A percentile compares a stretch with the other conserved stretches of the same genome.
Conservation (phyloP, 352 stramenopile species). For the Phytophthora pluvialis region DNA sequence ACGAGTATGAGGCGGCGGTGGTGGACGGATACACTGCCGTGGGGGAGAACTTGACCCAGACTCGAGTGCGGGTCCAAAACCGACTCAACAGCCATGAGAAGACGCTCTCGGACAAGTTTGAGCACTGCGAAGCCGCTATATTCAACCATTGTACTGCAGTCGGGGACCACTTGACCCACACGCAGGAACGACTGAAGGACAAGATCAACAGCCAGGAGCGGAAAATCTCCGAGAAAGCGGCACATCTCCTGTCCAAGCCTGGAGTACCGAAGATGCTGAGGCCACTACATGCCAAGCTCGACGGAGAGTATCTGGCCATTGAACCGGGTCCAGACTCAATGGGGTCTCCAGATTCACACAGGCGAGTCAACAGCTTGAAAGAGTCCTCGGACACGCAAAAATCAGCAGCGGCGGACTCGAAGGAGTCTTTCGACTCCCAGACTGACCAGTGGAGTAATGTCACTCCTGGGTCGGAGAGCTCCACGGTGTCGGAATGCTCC, state of each 20-base stretch:
- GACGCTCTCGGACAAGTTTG: slow-evolving; percentile 19
- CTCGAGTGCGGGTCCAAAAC: slow-evolving; percentile 15
- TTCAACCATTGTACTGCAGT: neutral
- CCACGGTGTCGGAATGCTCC: slow-evolving; percentile 4
- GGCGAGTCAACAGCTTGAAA: neutral
- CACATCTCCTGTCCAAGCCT: slow-evolving; percentile 17
- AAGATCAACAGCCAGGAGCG: slow-evolving; percentile 24
- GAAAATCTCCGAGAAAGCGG: slow-evolving; percentile 20
- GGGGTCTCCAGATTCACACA: no score
- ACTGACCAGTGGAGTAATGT: slow-evolving; percentile 1
- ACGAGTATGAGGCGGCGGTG: slow-evolving; percentile 24
- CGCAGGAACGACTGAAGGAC: slow-evolving; percentile 10
- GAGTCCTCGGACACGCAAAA: neutral
- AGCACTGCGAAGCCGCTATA: slow-evolving; percentile 9
- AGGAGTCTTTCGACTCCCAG: slow-evolving; percentile 4
- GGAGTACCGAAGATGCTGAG: slow-evolving; percentile 23
- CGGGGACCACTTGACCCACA: slow-evolving; percentile 4
- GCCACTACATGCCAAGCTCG: slow-evolving; percentile 17
- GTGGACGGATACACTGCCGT: slow-evolving; percentile 22
- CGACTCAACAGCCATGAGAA: slow-evolving; percentile 21
- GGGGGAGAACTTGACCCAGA: slow-evolving; percentile 19
- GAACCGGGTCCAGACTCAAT: slow-evolving; percentile 4
- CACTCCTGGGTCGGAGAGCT: slow-evolving; percentile 19
- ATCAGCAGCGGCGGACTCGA: neutral
- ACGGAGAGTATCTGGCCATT: slow-evolving; percentile 1